Conservation (phyloP, 345 rosid species). For the Noccaea bulbosa region DNA sequence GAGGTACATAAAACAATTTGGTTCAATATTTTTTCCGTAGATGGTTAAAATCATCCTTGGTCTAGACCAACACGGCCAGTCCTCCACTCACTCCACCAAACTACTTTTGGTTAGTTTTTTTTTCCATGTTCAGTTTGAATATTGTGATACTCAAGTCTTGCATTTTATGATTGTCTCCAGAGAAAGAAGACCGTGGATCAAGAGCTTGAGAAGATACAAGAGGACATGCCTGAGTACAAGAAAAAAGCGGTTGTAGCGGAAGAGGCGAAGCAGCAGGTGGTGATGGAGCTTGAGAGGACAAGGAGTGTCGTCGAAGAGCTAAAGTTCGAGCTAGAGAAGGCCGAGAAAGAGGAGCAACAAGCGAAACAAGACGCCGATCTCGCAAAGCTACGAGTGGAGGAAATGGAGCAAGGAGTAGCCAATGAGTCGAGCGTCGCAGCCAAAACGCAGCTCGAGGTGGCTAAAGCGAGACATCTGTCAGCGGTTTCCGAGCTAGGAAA, state of each 20-base stretch:
- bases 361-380: conserved; percentile 96
- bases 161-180: conserved; percentile 41
- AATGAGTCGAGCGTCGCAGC: conserved; percentile 83
- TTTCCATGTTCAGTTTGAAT: background rate
- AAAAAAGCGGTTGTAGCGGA: conserved; percentile 65
- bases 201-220: conserved; percentile 73
- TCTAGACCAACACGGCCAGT: too few species aligned
- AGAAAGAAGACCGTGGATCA: conserved; percentile 75
- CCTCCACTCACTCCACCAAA: background rate
- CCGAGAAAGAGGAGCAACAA: conserved; percentile 87
- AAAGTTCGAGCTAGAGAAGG: conserved; percentile 83
- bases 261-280: conserved; percentile 57
- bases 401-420: conserved; percentile 90
- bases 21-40: background rate
- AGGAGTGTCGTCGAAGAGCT: conserved; percentile 74
- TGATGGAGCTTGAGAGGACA: conserved; percentile 72
- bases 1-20: conserved; percentile 54
- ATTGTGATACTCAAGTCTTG: background rate
- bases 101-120: background rate
- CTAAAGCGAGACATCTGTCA: conserved; percentile 74
- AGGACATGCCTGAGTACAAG: conserved; percentile 68
- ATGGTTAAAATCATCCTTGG: background rate
- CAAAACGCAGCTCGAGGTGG: conserved; percentile 90
- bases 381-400: conserved; percentile 80
- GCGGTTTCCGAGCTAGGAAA: conserved; percentile 75